Base-by-base conservation (phyloP, 139 green algal genomes). In the Chlorella sp. region DNA sequence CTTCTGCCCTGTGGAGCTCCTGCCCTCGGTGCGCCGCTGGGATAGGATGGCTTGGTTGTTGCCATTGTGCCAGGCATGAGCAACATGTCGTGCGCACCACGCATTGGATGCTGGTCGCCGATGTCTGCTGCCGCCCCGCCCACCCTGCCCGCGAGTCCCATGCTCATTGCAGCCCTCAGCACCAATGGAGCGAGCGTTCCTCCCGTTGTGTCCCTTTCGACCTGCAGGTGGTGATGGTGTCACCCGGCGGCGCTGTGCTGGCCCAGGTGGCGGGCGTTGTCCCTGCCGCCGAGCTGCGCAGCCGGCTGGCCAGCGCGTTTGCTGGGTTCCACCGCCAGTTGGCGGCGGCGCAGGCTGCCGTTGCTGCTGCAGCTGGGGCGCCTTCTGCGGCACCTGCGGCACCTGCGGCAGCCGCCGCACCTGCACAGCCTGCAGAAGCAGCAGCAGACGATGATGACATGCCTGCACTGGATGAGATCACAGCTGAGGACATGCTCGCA, bases 211-310 rank as follows among this genome's bases (percentile, higher is more conserved):
- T 40, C 22, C 40, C 41, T 36, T 36, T 30, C 7, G 1, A 28
- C 14, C 13, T 41, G 16, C 72, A 85, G 81, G 81, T 86, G 54
- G 81, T 75, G 46, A 65, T 86, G 69, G 81, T 86, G n/a, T 65
- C 81, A 4, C 81, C 81, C 2, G 28, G 28, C 5, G 81, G 81
- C 36, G 38, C 30, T 40, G 65, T 41, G 19, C 56, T 86, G 30
- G 72, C 72, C 8, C 43, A 46, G 38, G 36, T 81, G 38, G 19
- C 40, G 7, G 81, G 81, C 7, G 56, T 43, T 54, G 24, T 30
- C 0, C 41, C n/a, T 3, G 26, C 34, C 2, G 68, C 26, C 1
- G 68, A 85, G 48, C 68, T 78, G 68, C 9, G 36, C 22, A 24
- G 17, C 26, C 48, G 44, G 28, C 68, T 80, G 68, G 70, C 46